Base-by-base conservation (phyloP, 495 filamentous ascomycete species). In the Collariella sp. region DNA sequence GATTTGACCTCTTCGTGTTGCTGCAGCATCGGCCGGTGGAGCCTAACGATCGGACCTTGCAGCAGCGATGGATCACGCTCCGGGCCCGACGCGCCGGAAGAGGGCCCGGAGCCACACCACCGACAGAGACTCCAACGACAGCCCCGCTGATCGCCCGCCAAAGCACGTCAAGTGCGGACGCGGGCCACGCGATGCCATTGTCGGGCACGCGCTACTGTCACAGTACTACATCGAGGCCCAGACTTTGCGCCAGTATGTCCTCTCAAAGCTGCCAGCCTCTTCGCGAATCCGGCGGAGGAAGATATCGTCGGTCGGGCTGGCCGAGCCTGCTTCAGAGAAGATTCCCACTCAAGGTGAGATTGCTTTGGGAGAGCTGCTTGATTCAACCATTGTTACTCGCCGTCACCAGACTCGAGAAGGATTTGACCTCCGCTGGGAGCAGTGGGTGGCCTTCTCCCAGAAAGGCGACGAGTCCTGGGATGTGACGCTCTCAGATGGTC, bases 161-260 rank as follows among this genome's bases (percentile, higher is more conserved):
- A 62, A 62, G 50, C 56, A 49, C 48, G 55, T 46, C 45, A 62
- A 65, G 20, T 12, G 23, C 5, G 41, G 7, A 1, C 42, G 34
- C 18, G 36, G 51, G 23, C 31, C 44, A 20, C 22, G 7, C 43
- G 24, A 29, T 29, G 38, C 48, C 42, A 26, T 26, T 13, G 61
- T 75, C 49, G 69, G 76, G 23, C 85, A 89, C 69, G 81, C 83
- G 18, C 76, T 95, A 24, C 77, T 97, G 46, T 79, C 75, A 42
- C 76, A 81, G 55, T 94, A 87, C 72, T 96, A 95, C 70, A 69
- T 75, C 3, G 63, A 78, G 29, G 76, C 89, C 13, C 64, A 81
- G 33, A 83, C 85, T 0, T 70, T 97, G 46, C 82, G 89, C 39
- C 74, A 86, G 33, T 91, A 89, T 68, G 72, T 93, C 41, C 66